phyloP scores from a whole-genome alignment of 352 stramenopile species.

The Globisporangium paroecandrum region DNA sequence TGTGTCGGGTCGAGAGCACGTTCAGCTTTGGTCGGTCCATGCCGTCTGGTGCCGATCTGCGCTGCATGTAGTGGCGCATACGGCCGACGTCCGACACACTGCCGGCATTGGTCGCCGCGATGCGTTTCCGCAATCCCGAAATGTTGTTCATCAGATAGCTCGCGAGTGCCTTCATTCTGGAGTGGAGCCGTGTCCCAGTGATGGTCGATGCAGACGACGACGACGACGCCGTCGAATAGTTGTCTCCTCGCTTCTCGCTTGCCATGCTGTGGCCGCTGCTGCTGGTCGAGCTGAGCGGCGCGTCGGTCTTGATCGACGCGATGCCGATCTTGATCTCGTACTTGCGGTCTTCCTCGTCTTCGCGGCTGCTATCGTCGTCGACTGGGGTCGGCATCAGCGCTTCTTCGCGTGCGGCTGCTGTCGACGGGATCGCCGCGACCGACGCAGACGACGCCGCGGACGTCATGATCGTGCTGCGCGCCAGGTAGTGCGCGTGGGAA shows the following conservation, averaged over 20 bases:
- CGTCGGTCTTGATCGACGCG: constrained; percentile 17
- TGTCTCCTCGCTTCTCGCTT: constrained; percentile 10
- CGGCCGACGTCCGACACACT: constrained; percentile 34
- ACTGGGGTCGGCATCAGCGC: constrained; percentile 10
- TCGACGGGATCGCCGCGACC: constrained; percentile 8
- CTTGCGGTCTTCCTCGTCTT: constrained; percentile 29
- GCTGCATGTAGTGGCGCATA: constrained; percentile 43
- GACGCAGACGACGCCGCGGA: constrained; percentile 2
- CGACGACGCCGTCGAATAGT: constrained; percentile 16
- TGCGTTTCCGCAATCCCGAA: constrained; percentile 29
- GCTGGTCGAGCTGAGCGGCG: constrained; percentile 4
- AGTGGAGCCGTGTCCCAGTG: constrained; percentile 20
- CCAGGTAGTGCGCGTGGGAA: constrained; percentile 10
- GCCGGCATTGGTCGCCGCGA: constrained; percentile 17
- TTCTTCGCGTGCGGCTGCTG: constrained; percentile 16
- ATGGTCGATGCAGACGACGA: constrained; percentile 14
- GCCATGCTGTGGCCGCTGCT: constrained; percentile 18
- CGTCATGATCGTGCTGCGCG: constrained; percentile 8
- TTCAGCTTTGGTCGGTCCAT: constrained; percentile 39
- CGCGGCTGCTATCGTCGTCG: constrained; percentile 18
- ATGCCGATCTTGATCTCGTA: constrained; percentile 42
- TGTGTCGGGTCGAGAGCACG: constrained; percentile 39
- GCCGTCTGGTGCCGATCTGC: constrained; percentile 35
- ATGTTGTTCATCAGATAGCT: constrained; percentile 48
- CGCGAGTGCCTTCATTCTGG: constrained; percentile 39